A percentile compares a stretch with the other conserved stretches of the same genome.
Evolutionary conservation across 495 filamentous ascomycete species (phyloP).

Genomic region (Neurospora tetrasperma): DNA sequence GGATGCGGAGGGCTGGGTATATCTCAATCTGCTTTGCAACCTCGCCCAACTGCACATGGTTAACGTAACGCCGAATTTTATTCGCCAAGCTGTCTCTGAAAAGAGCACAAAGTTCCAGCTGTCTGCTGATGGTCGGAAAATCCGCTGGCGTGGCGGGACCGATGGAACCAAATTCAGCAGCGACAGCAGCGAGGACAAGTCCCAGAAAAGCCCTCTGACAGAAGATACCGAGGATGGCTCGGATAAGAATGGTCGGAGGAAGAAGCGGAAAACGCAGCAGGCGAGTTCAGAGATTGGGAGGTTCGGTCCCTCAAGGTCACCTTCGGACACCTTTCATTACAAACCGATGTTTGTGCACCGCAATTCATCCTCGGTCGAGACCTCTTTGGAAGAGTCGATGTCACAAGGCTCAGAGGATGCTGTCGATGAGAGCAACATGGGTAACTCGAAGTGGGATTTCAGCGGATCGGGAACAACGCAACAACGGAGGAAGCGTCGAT

Average conservation of each 20-base stretch:
- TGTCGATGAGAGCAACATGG: constrained; percentile 30
- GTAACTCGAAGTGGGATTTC: constrained; percentile 27
- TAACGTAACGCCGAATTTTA: constrained; percentile 63
- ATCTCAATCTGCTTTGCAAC: constrained; percentile 70
- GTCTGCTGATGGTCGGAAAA: constrained; percentile 59
- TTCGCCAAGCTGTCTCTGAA: constrained; percentile 54
- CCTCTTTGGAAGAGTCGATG: constrained; percentile 31
- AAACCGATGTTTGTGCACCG: constrained; percentile 49
- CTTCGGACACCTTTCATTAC: constrained; percentile 46
- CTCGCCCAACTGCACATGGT: constrained; percentile 72
- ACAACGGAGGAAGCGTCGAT: constrained; percentile 32
- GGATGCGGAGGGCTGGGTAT: constrained; percentile 60
- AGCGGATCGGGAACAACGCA: constrained; percentile 33
- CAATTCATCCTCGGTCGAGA: constrained; percentile 32
- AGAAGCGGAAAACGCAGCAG: constrained; percentile 28
- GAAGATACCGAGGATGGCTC: constrained; percentile 31
- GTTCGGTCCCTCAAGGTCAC: constrained; percentile 25
- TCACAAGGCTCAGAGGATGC: constrained; percentile 15
- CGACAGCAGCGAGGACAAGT: constrained; percentile 39
- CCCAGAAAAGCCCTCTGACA: constrained; percentile 28
- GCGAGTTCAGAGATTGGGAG: constrained; percentile 13
- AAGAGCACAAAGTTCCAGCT: constrained; percentile 61
- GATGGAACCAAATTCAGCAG: constrained; percentile 50
- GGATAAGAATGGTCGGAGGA: constrained; percentile 22
- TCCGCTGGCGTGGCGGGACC: constrained; percentile 61